Percentiles rank a stretch among this genome's conserved stretches.
Conservation (phyloP, 805 yeast species). For the Hanseniaspora hatyaiensis region DNA sequence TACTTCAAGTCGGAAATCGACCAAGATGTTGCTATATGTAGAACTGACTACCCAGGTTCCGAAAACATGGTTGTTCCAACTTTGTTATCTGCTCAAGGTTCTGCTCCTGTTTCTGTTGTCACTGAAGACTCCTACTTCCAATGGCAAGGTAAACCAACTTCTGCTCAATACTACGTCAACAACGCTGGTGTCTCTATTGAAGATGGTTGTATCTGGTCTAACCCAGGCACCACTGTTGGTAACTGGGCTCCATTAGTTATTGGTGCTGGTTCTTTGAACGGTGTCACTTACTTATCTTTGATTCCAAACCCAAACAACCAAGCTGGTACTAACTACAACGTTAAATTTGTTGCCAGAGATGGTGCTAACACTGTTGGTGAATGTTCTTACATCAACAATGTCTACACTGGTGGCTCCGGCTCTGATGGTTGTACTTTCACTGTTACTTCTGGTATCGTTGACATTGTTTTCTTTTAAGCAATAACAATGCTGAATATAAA, state of each 20-base stretch:
- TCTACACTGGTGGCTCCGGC: slow-evolving; percentile 46
- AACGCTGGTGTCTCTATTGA: slow-evolving; percentile 59
- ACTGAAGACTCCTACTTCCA: slow-evolving; percentile 46
- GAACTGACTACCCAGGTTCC: slow-evolving; percentile 75
- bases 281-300: slow-evolving; percentile 54
- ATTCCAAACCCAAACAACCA: slow-evolving; percentile 69
- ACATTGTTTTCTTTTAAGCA: slow-evolving; percentile 43
- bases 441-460: slow-evolving; percentile 47
- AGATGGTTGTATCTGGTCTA: slow-evolving; percentile 67
- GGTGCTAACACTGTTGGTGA: slow-evolving; percentile 51
- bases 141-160: slow-evolving; percentile 54
- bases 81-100: slow-evolving; percentile 35
- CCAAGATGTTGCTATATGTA: slow-evolving; percentile 51
- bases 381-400: slow-evolving; percentile 72
- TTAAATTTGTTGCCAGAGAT: slow-evolving; percentile 63
- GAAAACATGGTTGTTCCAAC: slow-evolving; percentile 72
- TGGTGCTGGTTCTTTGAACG: slow-evolving; percentile 61
- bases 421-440: slow-evolving; percentile 73
- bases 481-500: neutral
- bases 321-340: slow-evolving; percentile 46
- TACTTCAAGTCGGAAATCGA: slow-evolving; percentile 40
- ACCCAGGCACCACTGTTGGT: slow-evolving; percentile 47
- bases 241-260: slow-evolving; percentile 72
- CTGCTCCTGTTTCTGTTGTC: slow-evolving; percentile 46
- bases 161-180: slow-evolving; percentile 66